These are phyloP conservation scores for Actinomucor elegans DNA, from an alignment of 371 early-diverging fungal genomes.

Conservation along the genomic window DNA sequence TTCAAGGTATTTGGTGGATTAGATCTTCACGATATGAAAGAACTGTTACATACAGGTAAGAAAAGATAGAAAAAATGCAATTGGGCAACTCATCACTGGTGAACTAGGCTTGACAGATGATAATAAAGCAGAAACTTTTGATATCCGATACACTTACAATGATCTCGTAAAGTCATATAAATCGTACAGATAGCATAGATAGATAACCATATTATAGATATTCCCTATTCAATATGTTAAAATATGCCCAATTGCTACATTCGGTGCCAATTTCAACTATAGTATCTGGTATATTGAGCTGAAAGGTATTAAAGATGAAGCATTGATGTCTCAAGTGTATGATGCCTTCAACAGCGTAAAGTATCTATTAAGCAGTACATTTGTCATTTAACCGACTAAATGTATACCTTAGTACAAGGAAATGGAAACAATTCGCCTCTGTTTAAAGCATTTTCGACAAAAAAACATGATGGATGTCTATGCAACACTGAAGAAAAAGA, in stretches of 20 bases:
- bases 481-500: conserved; percentile 62
- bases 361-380: too few species aligned
- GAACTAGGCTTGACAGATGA: conserved; percentile 62
- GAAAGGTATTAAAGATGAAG: conserved; percentile 71
- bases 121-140: conserved; percentile 86
- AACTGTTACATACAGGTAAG: conserved; percentile 83
- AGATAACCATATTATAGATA: conserved; percentile 29
- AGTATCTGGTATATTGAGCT: conserved; percentile 96
- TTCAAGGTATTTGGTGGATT: conserved; percentile 93
- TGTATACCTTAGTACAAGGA: conserved; percentile 66
- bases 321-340: conserved; percentile 61
- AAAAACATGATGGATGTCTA: conserved; percentile 74
- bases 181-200: neutral
- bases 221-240: conserved; percentile 90
- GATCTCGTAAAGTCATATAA: conserved; percentile 59
- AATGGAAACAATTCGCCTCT: conserved; percentile 76
- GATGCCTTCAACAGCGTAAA: conserved; percentile 65
- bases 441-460: conserved; percentile 89
- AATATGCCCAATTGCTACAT: conserved; percentile 91
- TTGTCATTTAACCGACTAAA: too few species aligned
- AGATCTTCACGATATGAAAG: conserved; percentile 75
- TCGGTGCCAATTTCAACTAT: conserved; percentile 94
- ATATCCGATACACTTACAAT: conserved; percentile 67
- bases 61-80: neutral
- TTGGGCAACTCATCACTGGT: neutral